These are phyloP conservation scores for Pseudogymnoascus sp. DNA, from an alignment of 2,329 filamentous ascomycete species.

Conservation along the genomic window DNA sequence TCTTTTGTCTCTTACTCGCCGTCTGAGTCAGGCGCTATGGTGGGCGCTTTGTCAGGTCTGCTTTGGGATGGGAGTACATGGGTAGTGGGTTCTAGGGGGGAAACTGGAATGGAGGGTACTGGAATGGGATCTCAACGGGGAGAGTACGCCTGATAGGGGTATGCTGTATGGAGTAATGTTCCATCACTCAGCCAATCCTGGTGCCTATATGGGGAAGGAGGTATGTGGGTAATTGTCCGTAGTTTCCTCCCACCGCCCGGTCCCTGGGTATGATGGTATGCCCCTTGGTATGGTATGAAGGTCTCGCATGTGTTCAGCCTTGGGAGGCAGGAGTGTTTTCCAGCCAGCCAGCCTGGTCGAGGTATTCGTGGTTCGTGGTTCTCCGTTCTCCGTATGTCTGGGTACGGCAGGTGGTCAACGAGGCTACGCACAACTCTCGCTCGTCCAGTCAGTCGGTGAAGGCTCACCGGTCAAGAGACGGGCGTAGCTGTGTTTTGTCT, in stretches of 20 bases:
- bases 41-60: neutral
- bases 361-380: neutral
- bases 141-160: neutral
- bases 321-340: neutral
- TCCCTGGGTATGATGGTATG: neutral
- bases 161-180: neutral
- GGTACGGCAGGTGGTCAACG: neutral
- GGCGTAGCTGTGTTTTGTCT: neutral
- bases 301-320: neutral
- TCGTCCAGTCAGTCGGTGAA: neutral
- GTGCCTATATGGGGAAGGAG: neutral
- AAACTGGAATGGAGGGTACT: neutral
- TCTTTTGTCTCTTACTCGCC: neutral
- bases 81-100: neutral
- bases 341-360: neutral
- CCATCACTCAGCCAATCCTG: neutral
- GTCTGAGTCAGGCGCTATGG: neutral
- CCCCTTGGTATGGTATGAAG: no score
- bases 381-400: neutral
- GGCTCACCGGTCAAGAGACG: neutral
- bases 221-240: neutral
- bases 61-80: neutral
- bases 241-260: neutral
- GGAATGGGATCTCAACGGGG: neutral
- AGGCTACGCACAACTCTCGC: neutral